phyloP scores from a whole-genome alignment of 345 rosid species.

The Heritiera littoralis region DNA sequence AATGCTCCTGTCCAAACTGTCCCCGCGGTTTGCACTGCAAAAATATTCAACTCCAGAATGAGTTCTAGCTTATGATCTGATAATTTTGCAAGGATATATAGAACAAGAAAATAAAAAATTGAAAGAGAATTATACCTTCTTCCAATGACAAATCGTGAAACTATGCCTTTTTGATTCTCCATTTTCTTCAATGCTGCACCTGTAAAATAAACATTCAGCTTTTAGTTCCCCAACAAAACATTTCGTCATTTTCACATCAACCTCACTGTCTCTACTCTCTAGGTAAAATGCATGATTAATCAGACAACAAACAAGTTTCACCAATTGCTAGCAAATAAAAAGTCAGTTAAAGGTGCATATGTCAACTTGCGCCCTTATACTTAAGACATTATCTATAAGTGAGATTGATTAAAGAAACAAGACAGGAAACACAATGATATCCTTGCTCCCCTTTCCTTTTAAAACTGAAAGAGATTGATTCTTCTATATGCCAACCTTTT shows the following conservation, averaged over 20 bases:
- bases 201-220: constrained; percentile 29
- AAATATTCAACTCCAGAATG: constrained; percentile 21
- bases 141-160: constrained; percentile 82
- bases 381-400: not conserved
- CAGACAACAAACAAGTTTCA: not conserved
- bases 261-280: not conserved
- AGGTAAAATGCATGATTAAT: not conserved
- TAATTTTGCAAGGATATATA: not conserved
- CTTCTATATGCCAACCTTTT: not conserved
- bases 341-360: not conserved
- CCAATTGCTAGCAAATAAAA: not conserved
- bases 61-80: constrained; percentile 15
- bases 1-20: constrained; percentile 58
- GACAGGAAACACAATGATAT: not conserved
- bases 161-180: constrained; percentile 75
- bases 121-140: constrained; percentile 58
- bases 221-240: not conserved
- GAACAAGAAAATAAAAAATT: constrained; percentile 15
- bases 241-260: not conserved
- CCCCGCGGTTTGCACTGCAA: constrained; percentile 70
- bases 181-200: constrained; percentile 57
- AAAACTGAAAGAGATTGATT: not conserved
- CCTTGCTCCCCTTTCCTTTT: not conserved
- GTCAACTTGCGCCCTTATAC: not conserved
- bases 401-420: not conserved